Base-by-base conservation (phyloP, 306 rosid genomes). In the Astragalus glycyphyllos region DNA sequence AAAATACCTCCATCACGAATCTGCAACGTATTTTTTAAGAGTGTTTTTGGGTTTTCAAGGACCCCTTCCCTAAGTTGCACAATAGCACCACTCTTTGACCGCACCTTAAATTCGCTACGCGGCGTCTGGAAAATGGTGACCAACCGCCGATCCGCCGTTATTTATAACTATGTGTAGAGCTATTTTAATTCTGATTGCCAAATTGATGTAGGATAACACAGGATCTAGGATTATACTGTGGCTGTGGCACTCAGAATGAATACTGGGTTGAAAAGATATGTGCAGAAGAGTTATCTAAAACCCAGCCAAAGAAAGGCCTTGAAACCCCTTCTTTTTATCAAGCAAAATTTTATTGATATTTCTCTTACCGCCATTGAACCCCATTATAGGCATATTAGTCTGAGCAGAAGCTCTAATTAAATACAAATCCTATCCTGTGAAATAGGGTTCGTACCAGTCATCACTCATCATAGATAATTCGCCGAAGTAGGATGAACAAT, bases 161-260 rank as follows among this genome's bases (percentile, higher is more conserved):
- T 26, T 26, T 40, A 40, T 40, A 40, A 40, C 11, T 40, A 20
- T 20, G 58, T 0, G 7, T 55, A 46, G n/a, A 48, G 59, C 29
- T 7, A 38, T 49, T 74, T 74, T 54, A 65, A 34, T 16, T 63
- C 56, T 29, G 65, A 16, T 45, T 57, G 17, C 53, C 47, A 67
- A 67, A 56, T 75, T 35, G 54, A 37, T 65, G 44, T 17, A 45
- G 73, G 50, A 74, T 65, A 26, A 14, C 53, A 63, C 53, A 63
- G 7, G 17, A 37, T 26, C 46, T 44, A 17, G 35, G 66, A 45
- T 20, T 50, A 62, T 11, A 38, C 44, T 9, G 38, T 62, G 16
- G 23, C 23, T 20, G n/a, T n/a, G n/a, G 17, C 63, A 50, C 45
- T 38, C 7, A 26, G 32, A 29, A 13, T 73, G 32, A 29, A 13